phyloP scores from a whole-genome alignment of 805 yeast genomes.

The Metschnikowia borealis region DNA sequence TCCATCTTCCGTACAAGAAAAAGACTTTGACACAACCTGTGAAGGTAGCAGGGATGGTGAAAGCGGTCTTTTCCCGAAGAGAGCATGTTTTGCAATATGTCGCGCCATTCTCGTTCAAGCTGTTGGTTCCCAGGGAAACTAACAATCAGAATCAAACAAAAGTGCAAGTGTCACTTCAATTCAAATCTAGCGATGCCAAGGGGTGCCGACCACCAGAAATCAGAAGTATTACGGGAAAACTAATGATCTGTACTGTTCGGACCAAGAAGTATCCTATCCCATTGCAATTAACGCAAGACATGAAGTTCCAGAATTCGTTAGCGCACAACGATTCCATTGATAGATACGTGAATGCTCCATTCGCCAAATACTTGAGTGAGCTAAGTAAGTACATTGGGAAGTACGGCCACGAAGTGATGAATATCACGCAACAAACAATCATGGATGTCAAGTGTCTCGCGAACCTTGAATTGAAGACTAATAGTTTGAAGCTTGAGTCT shows the following conservation, averaged over 20 bases:
- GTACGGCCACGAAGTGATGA: constrained; percentile 19
- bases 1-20: constrained; percentile 19
- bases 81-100: constrained; percentile 15
- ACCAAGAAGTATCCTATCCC: constrained; percentile 29
- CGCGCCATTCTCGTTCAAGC: constrained; percentile 7
- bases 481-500: constrained; percentile 17
- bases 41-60: constrained; percentile 22
- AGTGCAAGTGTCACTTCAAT: constrained; percentile 4
- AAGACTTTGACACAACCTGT: constrained; percentile 20
- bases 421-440: constrained; percentile 18
- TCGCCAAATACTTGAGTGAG: constrained; percentile 19
- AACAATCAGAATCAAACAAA: neutral
- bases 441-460: constrained; percentile 28
- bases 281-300: constrained; percentile 14
- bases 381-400: constrained; percentile 14
- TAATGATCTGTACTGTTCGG: constrained; percentile 18
- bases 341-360: constrained; percentile 20
- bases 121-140: neutral
- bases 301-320: constrained; percentile 13
- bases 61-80: constrained; percentile 15
- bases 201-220: constrained; percentile 15
- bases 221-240: constrained; percentile 12
- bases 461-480: constrained; percentile 20
- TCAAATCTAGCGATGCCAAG: constrained; percentile 9
- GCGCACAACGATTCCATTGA: constrained; percentile 20